Conservation (phyloP, 2,329 filamentous ascomycete genomes). For the Sclerotinia borealis region DNA sequence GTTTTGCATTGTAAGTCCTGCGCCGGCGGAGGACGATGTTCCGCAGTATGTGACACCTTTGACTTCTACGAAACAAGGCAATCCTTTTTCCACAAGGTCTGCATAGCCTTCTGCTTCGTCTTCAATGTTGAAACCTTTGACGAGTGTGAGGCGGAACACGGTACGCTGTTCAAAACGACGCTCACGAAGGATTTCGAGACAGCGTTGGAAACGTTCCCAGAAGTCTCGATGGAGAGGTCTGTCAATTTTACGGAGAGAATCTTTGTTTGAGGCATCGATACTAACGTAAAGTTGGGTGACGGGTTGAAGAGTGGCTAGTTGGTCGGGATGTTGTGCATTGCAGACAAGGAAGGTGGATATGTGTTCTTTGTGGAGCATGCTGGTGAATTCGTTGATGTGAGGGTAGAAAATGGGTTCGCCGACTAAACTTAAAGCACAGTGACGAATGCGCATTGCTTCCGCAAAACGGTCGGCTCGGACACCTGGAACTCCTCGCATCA, state of each 20-base stretch:
- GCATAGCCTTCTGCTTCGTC: slow-evolving; percentile 90
- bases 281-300: slow-evolving; percentile 96
- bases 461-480: slow-evolving; percentile 86
- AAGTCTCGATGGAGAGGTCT: slow-evolving; percentile 90
- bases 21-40: slow-evolving; percentile 75
- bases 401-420: slow-evolving; percentile 99
- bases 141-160: slow-evolving; percentile 88
- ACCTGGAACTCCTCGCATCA: slow-evolving; percentile 89
- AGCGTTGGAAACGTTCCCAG: slow-evolving; percentile 91
- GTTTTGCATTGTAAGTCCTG: slow-evolving; percentile 92
- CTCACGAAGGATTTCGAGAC: slow-evolving; percentile 80
- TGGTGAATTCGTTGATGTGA: slow-evolving; percentile 87
- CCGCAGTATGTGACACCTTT: slow-evolving; percentile 98
- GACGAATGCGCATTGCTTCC: slow-evolving; percentile 87
- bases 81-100: slow-evolving; percentile 73
- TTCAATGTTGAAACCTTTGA: slow-evolving; percentile 97
- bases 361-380: slow-evolving; percentile 73
- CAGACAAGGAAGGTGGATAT: slow-evolving; percentile 95
- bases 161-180: slow-evolving; percentile 82
- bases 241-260: slow-evolving; percentile 82
- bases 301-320: slow-evolving; percentile 72
- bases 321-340: slow-evolving; percentile 93
- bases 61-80: slow-evolving; percentile 90
- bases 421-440: slow-evolving; percentile 87
- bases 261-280: slow-evolving; percentile 88